Base-by-base conservation (phyloP, 768 basidiomycete species). In the Boletus rufocinnamomeus region DNA sequence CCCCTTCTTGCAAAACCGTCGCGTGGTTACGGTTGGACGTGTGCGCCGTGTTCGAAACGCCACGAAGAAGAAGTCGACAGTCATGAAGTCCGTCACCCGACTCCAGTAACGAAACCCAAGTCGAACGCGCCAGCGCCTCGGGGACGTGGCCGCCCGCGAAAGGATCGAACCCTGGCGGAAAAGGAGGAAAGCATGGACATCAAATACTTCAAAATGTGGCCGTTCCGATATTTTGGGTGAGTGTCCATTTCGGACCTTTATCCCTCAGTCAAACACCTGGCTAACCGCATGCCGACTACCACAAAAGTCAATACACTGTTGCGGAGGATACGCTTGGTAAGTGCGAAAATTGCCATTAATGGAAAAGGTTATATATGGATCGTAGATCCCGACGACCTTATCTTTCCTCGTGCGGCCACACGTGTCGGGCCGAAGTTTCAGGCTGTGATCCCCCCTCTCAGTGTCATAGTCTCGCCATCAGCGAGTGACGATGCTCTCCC, bases 1-100 rank as follows among this genome's bases (percentile, higher is more conserved):
- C 96, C 96, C 3, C 77, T 98, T 9, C 78, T 82, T 19, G 89
- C 89, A 2, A 98, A 98, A 73, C 96, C 96, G 16, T 93, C 94
- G 25, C 85, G 93, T 61, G 96, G 96, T 46, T 98, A 98, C 75
- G 93, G 92, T 23, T 98, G 96, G 96, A 93, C 94, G 11, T 98
- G 96, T 67, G 91, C 92, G 0, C 93, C 94, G 1, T 98, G 95
- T 72, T 90, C 94, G 13, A 84, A 86, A 53, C 83, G 84, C 63
- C 90, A 95, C 68, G 94, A 93, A 65, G 89, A 93, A 66, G 85
- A 91, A 69, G 89, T 93, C 48, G 88, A 90, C 68, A 83, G 86
- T 60, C 86, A 88, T 63, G 86, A 87, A 30, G 80, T 84, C 49
- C 86, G 88, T 41, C 83, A 84, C 63, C 74, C 75, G 17, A 82